phyloP scores from a whole-genome alignment of 1,139 yeast species.

The Sugiyamaella japonica region DNA sequence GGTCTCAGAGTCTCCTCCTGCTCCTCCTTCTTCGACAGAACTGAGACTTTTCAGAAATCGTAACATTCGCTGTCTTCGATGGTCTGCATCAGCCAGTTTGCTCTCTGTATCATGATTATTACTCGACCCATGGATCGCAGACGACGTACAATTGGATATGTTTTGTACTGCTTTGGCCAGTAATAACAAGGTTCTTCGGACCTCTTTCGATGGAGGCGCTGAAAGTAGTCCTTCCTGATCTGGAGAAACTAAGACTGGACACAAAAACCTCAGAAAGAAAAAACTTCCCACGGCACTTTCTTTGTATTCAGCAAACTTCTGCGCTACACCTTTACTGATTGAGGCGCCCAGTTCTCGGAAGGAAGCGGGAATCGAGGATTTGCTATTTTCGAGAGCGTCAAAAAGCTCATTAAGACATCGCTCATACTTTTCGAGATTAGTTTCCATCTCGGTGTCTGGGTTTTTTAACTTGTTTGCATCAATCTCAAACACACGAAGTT shows the following conservation, averaged over 20 bases:
- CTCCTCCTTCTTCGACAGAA: constrained; percentile 29
- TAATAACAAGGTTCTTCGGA: constrained; percentile 67
- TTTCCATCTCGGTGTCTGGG: constrained; percentile 43
- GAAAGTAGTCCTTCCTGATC: constrained; percentile 51
- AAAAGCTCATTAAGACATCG: constrained; percentile 57
- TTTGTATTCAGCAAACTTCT: constrained; percentile 57
- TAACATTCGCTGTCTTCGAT: constrained; percentile 11
- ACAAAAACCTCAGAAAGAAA: constrained; percentile 71
- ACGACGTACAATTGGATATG: constrained; percentile 39
- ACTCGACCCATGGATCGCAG: neutral
- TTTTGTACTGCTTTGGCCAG: constrained; percentile 79
- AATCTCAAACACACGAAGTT: constrained; percentile 64
- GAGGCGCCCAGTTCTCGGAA: constrained; percentile 63
- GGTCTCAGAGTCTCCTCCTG: constrained; percentile 40
- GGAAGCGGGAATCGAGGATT: constrained; percentile 58
- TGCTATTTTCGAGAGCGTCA: constrained; percentile 54
- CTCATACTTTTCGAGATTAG: constrained; percentile 55
- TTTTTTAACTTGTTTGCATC: constrained; percentile 42
- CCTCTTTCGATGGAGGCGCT: constrained; percentile 40
- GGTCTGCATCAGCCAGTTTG: constrained; percentile 2
- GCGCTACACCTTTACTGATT: constrained; percentile 57
- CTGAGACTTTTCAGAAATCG: constrained; percentile 15
- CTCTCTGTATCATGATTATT: constrained; percentile 13
- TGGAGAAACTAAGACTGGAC: constrained; percentile 86
- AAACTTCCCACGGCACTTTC: constrained; percentile 77